These are phyloP conservation scores for Exophiala bonariae DNA, from an alignment of 2,329 filamentous ascomycete species.

Conservation along the genomic window DNA sequence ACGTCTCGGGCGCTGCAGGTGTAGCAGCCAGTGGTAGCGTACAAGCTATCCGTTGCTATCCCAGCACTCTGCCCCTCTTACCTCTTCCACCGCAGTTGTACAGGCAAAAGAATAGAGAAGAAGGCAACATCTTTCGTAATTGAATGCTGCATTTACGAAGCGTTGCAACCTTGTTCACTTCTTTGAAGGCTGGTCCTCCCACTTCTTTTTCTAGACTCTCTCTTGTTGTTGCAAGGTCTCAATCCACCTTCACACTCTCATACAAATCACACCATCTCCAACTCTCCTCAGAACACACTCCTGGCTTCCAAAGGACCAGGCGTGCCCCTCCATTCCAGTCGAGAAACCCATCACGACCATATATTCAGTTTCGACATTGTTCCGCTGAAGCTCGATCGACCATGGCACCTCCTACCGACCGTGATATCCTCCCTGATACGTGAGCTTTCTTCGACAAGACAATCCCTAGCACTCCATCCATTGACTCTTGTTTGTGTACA, in stretches of 20 bases:
- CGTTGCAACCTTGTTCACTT: slow-evolving; percentile 13
- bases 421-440: slow-evolving; percentile 46
- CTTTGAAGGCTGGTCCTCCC: slow-evolving; percentile 24
- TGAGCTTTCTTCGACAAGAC: slow-evolving; percentile 7
- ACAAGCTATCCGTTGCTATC: too few species aligned
- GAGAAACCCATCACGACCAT: too few species aligned
- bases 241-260: slow-evolving; percentile 12
- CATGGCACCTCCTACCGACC: slow-evolving; percentile 43
- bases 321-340: too few species aligned
- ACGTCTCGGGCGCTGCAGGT: too few species aligned
- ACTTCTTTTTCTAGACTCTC: too few species aligned
- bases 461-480: neutral
- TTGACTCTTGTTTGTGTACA: slow-evolving; percentile 30
- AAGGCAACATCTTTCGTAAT: neutral
- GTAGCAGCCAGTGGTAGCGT: too few species aligned
- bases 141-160: slow-evolving; percentile 21
- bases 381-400: slow-evolving; percentile 40
- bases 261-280: neutral
- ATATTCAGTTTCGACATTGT: slow-evolving; percentile 35
- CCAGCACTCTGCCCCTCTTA: too few species aligned
- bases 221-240: too few species aligned
- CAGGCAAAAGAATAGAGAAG: too few species aligned
- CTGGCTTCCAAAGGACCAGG: too few species aligned
- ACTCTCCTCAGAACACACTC: neutral
- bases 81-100: too few species aligned